Base-by-base conservation (phyloP, 441 rosid species). In the Hypseocharis bilobata region DNA sequence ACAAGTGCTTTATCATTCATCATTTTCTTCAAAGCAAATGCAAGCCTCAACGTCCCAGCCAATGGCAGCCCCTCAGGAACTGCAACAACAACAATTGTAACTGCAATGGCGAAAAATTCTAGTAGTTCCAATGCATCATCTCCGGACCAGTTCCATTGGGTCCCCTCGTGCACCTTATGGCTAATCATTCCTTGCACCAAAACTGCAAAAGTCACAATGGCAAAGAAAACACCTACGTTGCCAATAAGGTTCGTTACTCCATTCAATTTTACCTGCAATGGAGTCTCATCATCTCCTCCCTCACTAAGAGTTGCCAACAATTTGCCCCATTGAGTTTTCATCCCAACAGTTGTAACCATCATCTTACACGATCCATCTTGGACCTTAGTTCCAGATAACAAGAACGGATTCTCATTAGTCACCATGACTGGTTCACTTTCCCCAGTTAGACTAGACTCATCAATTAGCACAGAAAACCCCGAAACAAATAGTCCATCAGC, bases 31-130 rank as follows among this genome's bases (percentile, higher is more conserved):
- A 49, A 17, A 26, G 55, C 55, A 19, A 49, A 49, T 25, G 55
- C 55, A 49, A 49, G 55, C 19, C 55, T 49, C 26, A 49, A 26
- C 1, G 55, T 49, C 26, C 19, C 55, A 49, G 55, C 55, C 25
- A 49, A 49, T 1, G 55, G 55, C 26, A 49, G 55, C 25, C 55
- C 55, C 55, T 49, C 55, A 17, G 55, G 55, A 7, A 49, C 55
- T 49, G 55, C 55, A 49, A 49, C 55, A 49, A 49, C 55, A 49
- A 49, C 55, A 49, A 49, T 49, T 6, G 55, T 49, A 6, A 49
- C 55, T 49, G 55, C 55, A 17, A 49, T 49, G 6, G 55, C 55
- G 22, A 49, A 49, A 49, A 49, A 49, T 19, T 49, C 55, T 13
- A 49, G 8, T 49, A 49, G 26, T 7, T 49, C 26, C 25, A 49